Evolutionary conservation across 192 early-diverging fungal species (phyloP).

Genomic region (Rhizophagus prolifer): DNA sequence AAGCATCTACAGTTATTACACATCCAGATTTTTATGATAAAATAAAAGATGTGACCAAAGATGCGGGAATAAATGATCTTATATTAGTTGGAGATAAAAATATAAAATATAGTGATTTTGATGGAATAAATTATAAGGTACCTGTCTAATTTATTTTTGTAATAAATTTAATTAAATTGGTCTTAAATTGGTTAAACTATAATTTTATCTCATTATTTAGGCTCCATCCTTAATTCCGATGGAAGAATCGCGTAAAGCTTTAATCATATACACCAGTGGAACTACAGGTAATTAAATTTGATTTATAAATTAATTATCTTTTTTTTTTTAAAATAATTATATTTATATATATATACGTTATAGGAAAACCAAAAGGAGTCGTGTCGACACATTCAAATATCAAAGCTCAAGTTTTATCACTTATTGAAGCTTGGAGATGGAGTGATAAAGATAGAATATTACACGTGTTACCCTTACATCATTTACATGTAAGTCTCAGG

Average conservation of each 20-base stretch:
- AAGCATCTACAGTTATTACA: conserved; percentile 58
- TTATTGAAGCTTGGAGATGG: conserved; percentile 75
- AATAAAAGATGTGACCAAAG: conserved; percentile 25
- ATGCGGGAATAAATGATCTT: conserved; percentile 6
- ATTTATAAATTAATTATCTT: not conserved
- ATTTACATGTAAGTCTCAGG: conserved; percentile 65
- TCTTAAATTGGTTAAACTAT: not conserved
- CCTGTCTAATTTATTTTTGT: no score
- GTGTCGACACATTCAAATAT: conserved; percentile 70
- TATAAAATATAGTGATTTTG: not conserved
- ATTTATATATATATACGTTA: not conserved
- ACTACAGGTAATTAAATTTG: conserved; percentile 48
- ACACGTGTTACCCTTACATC: conserved; percentile 83
- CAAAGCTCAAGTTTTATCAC: conserved; percentile 61
- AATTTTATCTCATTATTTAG: not conserved
- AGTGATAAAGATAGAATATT: conserved; percentile 64
- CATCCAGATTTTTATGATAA: conserved; percentile 51
- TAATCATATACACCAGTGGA: conserved; percentile 81
- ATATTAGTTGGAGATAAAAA: not conserved
- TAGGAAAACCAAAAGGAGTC: conserved; percentile 82
- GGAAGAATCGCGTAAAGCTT: conserved; percentile 43
- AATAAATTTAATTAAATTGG: not conserved
- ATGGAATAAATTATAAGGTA: conserved; percentile 7
- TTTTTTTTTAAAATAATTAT: not conserved
- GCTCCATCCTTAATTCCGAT: conserved; percentile 27